Base-by-base conservation (phyloP, 2,329 filamentous ascomycete genomes). In the Pestalotiopsis sp. region DNA sequence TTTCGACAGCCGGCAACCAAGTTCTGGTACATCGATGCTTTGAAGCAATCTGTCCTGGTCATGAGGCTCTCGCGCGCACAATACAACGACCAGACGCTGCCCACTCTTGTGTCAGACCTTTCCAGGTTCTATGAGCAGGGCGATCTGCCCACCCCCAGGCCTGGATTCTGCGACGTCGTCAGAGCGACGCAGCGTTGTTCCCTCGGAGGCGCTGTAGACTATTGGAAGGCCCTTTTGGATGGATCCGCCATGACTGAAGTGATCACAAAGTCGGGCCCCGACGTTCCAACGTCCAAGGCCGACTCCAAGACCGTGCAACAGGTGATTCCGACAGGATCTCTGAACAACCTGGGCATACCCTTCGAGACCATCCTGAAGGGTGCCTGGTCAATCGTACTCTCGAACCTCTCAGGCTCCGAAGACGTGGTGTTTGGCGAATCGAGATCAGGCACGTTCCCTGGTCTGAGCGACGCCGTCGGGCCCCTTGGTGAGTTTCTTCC, bases 391-490 rank as follows among this genome's bases (percentile, higher is more conserved):
- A 83, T 87, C 69, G 83, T 86, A 0, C 81, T 90, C 6, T 84
- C 86, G 0, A 85, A 82, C 27, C 76, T 89, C 11, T 83, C 85
- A 0, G 83, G 80, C 0, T 79, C 76, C 0, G 77, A 82, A 5
- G 88, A 90, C 57, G 82, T 90, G 6, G 81, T 89, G 3, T 90
- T 90, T 68, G 88, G 87, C 7, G 84, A 89, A 72, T 76, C 85
- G 3, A 79, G 88, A 14, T 83, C 85, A 12, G 84, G 84, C 1
- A 83, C 84, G 23, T 83, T 84, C 69, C 73, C 83, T 1, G 75
- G 77, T 2, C 79, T 85, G 1, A 76, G 80, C 1, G 82, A 80
- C 38, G 80, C 87, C 11, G 78, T 85, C 57, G 86, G 86, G 0
- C 85, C 85, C 3, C 76, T 81, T 52, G 78, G 65, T 67, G n/a